phyloP scores from a whole-genome alignment of 257 asterid species.

The Solanum pimpinellifolium region DNA sequence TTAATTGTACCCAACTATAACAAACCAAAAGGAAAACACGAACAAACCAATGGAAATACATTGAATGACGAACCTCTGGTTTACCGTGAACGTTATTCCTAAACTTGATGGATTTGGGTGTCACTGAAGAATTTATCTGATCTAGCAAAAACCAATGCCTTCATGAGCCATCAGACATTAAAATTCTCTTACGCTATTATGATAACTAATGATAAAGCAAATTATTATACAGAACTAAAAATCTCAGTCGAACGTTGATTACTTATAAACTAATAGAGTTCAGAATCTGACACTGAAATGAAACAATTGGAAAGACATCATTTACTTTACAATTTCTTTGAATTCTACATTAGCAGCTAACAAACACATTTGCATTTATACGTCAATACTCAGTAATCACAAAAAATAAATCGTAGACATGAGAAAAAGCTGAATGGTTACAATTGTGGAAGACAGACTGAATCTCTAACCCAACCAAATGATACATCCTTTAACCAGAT shows the following conservation, averaged over 20 bases:
- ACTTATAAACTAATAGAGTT: neutral
- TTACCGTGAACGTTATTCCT: conserved; percentile 62
- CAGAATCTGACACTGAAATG: neutral
- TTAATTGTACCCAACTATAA: neutral
- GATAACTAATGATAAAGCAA: neutral
- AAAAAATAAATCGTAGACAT: neutral
- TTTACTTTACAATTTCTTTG: neutral
- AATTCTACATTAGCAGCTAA: neutral
- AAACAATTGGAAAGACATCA: neutral
- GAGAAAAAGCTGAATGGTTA: neutral
- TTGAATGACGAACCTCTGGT: conserved; percentile 56
- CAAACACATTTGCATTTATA: neutral
- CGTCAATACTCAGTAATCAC: neutral
- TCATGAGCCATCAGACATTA: neutral
- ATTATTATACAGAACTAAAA: neutral
- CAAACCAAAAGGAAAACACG: neutral
- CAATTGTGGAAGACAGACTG: neutral
- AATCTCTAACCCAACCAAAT: neutral
- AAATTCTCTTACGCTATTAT: neutral
- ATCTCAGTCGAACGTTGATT: neutral
- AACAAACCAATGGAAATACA: neutral
- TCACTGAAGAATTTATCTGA: conserved; percentile 54
- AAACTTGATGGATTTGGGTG: conserved; percentile 65
- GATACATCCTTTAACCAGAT: neutral
- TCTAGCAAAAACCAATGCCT: conserved; percentile 38